These are phyloP conservation scores for Trypanosoma avium DNA, from an alignment of 208 protist species.

Conservation along the genomic window DNA sequence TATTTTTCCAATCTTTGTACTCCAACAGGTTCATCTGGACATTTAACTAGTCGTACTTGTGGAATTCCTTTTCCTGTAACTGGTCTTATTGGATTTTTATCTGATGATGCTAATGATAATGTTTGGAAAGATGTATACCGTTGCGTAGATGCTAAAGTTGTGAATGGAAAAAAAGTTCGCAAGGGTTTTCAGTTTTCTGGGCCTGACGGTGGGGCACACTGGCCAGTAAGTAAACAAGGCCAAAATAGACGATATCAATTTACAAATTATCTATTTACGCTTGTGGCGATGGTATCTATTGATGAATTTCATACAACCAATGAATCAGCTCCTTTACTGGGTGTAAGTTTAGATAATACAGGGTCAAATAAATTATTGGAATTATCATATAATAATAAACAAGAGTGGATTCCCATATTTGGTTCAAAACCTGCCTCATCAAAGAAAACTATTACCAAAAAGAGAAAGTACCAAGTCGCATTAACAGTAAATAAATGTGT, in stretches of 20 bases:
- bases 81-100: slow-evolving; percentile 19
- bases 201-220: slow-evolving; percentile 4
- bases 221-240: slow-evolving; percentile 24
- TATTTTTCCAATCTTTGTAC: background rate
- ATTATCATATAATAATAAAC: background rate
- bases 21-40: background rate
- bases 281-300: slow-evolving; percentile 20
- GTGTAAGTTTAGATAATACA: background rate
- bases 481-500: background rate
- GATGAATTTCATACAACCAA: background rate
- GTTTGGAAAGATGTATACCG: slow-evolving; percentile 15
- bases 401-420: slow-evolving; percentile 1
- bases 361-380: background rate
- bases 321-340: background rate
- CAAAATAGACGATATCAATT: slow-evolving; percentile 25
- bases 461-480: slow-evolving; percentile 4
- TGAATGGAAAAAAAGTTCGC: background rate
- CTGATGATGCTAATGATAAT: background rate
- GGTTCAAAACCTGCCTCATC: background rate
- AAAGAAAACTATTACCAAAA: background rate
- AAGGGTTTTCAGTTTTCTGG: slow-evolving; percentile 9
- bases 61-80: background rate
- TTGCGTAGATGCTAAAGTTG: slow-evolving; percentile 10
- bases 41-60: background rate
- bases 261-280: slow-evolving; percentile 19